Conservation (phyloP, 2,329 filamentous ascomycete genomes). For the Dothiorella sarmentorum region DNA sequence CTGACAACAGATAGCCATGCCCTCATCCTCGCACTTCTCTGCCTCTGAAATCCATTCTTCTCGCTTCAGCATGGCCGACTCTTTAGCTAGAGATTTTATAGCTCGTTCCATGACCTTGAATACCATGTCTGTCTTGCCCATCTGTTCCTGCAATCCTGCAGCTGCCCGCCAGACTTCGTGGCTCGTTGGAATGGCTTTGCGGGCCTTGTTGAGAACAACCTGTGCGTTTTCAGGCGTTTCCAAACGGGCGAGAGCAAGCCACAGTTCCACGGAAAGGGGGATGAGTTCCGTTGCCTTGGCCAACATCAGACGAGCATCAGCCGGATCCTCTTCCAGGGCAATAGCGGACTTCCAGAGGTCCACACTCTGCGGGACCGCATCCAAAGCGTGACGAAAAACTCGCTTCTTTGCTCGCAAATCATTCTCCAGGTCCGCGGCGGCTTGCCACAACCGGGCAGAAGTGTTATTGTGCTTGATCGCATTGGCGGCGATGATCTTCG, state of each 20-base stretch:
- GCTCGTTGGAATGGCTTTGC: slow-evolving; percentile 88
- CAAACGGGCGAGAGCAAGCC: slow-evolving; percentile 87
- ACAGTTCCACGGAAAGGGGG: slow-evolving; percentile 87
- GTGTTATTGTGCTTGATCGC: slow-evolving; percentile 89
- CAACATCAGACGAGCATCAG: slow-evolving; percentile 81
- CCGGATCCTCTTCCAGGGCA: slow-evolving; percentile 86
- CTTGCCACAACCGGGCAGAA: slow-evolving; percentile 88
- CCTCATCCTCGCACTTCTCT: slow-evolving; percentile 91
- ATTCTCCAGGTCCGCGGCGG: slow-evolving; percentile 88
- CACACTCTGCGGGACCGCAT: slow-evolving; percentile 91
- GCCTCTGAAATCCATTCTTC: slow-evolving; percentile 97
- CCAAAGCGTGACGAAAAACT: slow-evolving; percentile 84
- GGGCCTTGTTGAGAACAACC: slow-evolving; percentile 89
- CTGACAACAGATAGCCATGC: slow-evolving; percentile 78
- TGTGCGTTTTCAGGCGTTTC: slow-evolving; percentile 90
- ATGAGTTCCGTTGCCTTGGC: slow-evolving; percentile 96
- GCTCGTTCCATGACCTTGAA: slow-evolving; percentile 90
- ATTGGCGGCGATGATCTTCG: slow-evolving; percentile 90
- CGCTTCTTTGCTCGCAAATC: slow-evolving; percentile 83
- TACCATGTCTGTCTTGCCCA: slow-evolving; percentile 74
- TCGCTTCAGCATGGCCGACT: slow-evolving; percentile 93
- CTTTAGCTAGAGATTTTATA: slow-evolving; percentile 80
- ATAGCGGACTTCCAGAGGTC: slow-evolving; percentile 98
- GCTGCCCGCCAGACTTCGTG: slow-evolving; percentile 97
- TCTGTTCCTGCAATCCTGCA: slow-evolving; percentile 82